phyloP scores from a whole-genome alignment of 202 grass and related monocot genomes.

The Schoenoplectus tabernaemontani region DNA sequence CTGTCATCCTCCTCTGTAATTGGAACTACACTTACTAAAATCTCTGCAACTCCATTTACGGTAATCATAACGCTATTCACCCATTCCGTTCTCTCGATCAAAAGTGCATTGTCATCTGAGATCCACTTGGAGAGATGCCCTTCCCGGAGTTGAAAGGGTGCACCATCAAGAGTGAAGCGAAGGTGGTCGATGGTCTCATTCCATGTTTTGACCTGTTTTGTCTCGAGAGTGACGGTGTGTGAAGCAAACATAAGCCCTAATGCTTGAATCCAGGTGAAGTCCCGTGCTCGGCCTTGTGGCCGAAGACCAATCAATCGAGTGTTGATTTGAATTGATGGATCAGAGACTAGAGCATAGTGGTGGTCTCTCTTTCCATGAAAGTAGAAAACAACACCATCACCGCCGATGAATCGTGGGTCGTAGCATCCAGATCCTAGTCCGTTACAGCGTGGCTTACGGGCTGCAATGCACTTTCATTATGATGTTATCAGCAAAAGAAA shows the following conservation, averaged over 20 bases:
- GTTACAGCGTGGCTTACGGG: constrained; percentile 23
- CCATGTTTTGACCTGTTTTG: constrained; percentile 18
- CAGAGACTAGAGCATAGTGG: constrained; percentile 37
- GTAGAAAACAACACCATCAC: constrained; percentile 38
- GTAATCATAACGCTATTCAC: constrained; percentile 57
- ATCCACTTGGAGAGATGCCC: constrained; percentile 31
- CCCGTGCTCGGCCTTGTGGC: constrained; percentile 23
- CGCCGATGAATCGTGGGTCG: constrained; percentile 39
- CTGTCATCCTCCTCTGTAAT: constrained; percentile 69
- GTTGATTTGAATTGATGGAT: constrained; percentile 33
- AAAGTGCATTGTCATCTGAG: background rate
- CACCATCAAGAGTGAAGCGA: constrained; percentile 23
- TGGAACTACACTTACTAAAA: constrained; percentile 44
- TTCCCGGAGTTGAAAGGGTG: constrained; percentile 18
- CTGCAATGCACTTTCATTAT: background rate
- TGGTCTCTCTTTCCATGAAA: constrained; percentile 30
- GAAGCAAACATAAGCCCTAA: constrained; percentile 26
- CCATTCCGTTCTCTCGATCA: constrained; percentile 30
- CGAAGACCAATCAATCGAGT: constrained; percentile 38
- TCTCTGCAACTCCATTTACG: constrained; percentile 37
- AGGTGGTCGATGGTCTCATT: constrained; percentile 25
- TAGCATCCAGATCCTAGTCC: constrained; percentile 28
- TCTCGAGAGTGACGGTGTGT: constrained; percentile 29
- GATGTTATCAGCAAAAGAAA: background rate
- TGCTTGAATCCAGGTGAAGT: constrained; percentile 44